Conservation (phyloP, 2,329 filamentous ascomycete species). For the Seiridium unicorne region DNA sequence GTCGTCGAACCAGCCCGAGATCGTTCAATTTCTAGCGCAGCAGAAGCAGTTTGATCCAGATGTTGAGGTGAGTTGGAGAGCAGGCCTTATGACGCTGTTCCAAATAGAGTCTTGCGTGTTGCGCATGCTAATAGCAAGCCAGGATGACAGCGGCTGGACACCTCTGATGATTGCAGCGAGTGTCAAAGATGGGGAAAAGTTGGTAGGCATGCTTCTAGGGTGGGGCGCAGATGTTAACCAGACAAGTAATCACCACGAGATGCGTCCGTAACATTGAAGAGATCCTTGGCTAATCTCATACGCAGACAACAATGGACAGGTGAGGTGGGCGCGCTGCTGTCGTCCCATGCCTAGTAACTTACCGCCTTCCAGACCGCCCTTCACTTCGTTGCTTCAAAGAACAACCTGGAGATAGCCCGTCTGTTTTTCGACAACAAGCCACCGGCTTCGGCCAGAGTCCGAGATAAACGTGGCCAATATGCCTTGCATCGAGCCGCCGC, state of each 20-base stretch:
- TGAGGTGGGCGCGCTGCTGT: conserved; percentile 23
- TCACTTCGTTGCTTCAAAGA: conserved; percentile 90
- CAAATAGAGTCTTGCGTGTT: too few relatives aligned
- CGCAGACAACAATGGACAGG: conserved; percentile 64
- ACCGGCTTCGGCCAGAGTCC: conserved; percentile 72
- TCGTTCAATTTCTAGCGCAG: conserved; percentile 70
- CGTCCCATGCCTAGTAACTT: not conserved
- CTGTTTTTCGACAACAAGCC: conserved; percentile 71
- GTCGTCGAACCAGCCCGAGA: conserved; percentile 75
- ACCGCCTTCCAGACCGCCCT: conserved; percentile 65
- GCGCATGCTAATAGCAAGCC: not conserved
- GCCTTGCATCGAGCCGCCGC: conserved; percentile 90
- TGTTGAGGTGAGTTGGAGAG: conserved; percentile 55
- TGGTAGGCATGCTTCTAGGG: conserved; percentile 66
- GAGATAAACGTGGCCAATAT: conserved; percentile 85
- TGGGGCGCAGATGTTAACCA: conserved; percentile 72
- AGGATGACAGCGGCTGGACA: conserved; percentile 81
- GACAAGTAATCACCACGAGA: conserved; percentile 52
- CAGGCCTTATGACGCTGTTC: too few relatives aligned
- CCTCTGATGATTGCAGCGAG: conserved; percentile 80
- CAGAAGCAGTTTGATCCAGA: conserved; percentile 79
- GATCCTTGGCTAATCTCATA: too few relatives aligned
- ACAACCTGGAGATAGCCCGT: conserved; percentile 77
- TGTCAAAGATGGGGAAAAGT: conserved; percentile 67
- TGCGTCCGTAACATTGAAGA: too few relatives aligned